Evolutionary conservation across 1,284 basidiomycete species (phyloP).

Genomic region (Rhizoctonia solani): DNA sequence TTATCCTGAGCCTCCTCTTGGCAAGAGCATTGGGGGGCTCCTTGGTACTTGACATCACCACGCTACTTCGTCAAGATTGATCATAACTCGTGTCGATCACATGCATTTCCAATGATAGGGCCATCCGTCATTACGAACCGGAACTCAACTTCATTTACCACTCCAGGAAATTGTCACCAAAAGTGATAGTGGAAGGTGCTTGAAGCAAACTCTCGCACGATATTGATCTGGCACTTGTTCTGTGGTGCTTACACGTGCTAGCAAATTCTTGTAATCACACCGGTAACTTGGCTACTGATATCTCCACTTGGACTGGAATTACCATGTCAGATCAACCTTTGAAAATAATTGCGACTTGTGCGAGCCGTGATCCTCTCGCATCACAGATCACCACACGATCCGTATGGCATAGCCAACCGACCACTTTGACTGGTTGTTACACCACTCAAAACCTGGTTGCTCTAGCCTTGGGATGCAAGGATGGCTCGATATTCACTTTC

Average conservation of each 20-base stretch:
- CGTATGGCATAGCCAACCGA: constrained; percentile 18
- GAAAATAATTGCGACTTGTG: constrained; percentile 16
- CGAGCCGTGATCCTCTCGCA: neutral
- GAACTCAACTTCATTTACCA: neutral
- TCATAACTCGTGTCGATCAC: neutral
- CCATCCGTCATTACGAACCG: neutral
- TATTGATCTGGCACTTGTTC: too few species aligned
- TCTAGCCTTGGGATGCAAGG: constrained; percentile 46
- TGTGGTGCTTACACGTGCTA: too few species aligned
- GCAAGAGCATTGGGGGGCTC: too few species aligned
- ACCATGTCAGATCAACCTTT: constrained; percentile 15
- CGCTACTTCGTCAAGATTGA: too few species aligned
- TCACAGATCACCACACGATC: constrained; percentile 10
- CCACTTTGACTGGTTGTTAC: constrained; percentile 13
- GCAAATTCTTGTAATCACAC: too few species aligned
- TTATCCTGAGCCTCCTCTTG: too few species aligned
- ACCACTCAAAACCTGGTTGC: constrained; percentile 25
- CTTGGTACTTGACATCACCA: too few species aligned
- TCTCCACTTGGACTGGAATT: neutral
- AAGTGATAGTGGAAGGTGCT: too few species aligned
- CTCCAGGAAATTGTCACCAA: neutral
- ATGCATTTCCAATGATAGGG: neutral
- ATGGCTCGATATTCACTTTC: constrained; percentile 48
- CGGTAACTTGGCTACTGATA: neutral
- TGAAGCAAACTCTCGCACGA: too few species aligned